phyloP scores from a whole-genome alignment of 2,329 filamentous ascomycete species.

The Mollisiaceae sp. region DNA sequence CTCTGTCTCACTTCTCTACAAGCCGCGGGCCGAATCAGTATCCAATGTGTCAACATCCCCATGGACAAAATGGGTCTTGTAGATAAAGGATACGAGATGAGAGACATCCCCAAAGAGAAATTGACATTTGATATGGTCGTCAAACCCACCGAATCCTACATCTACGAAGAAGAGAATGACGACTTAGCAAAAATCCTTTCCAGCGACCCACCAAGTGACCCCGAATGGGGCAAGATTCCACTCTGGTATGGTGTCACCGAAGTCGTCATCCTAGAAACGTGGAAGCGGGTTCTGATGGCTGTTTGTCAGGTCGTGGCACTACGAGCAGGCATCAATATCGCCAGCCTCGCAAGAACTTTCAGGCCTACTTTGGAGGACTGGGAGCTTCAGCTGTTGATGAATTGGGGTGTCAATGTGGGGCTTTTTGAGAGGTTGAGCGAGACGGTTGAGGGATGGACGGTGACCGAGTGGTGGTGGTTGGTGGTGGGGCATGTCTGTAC shows the following conservation, averaged over 20 bases:
- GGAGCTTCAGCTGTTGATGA: constrained; percentile 62
- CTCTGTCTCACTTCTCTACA: constrained; percentile 72
- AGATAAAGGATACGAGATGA: constrained; percentile 71
- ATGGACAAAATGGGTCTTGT: constrained; percentile 70
- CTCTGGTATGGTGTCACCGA: constrained; percentile 77
- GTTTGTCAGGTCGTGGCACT: constrained; percentile 67
- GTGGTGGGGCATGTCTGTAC: constrained; percentile 48
- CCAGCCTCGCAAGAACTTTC: constrained; percentile 60
- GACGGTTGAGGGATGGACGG: constrained; percentile 49
- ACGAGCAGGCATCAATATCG: constrained; percentile 60
- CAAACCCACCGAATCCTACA: constrained; percentile 62
- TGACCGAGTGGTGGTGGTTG: constrained; percentile 73
- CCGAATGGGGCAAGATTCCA: constrained; percentile 57
- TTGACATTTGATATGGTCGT: constrained; percentile 68
- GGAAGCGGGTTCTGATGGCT: constrained; percentile 67
- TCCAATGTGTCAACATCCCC: constrained; percentile 61
- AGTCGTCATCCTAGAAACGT: constrained; percentile 60
- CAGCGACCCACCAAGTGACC: constrained; percentile 48
- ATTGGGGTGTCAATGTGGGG: constrained; percentile 61
- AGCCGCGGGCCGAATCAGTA: constrained; percentile 59
- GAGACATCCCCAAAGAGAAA: constrained; percentile 68
- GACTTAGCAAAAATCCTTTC: constrained; percentile 46
- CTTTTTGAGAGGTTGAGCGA: constrained; percentile 46
- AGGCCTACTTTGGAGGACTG: constrained; percentile 65
- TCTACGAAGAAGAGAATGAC: constrained; percentile 57